Evolutionary conservation across 1,139 yeast species (phyloP).

Genomic region (Candida pseudoviswanathii): DNA sequence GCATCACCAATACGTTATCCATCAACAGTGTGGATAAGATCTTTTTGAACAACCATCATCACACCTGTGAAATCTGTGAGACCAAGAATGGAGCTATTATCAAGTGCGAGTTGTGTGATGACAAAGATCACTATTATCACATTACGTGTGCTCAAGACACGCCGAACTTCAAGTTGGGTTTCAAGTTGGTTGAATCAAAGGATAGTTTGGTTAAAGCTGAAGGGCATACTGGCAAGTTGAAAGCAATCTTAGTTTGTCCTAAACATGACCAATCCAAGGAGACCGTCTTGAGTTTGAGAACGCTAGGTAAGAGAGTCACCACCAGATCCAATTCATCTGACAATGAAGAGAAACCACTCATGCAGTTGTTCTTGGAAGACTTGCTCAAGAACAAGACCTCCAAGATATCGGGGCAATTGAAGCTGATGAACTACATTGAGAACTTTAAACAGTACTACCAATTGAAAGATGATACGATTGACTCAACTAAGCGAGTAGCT

Average conservation of each 20-base stretch:
- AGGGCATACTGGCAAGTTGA: slow-evolving; percentile 37
- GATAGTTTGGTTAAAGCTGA: slow-evolving; percentile 27
- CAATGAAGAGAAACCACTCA: slow-evolving; percentile 31
- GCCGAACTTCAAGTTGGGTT: slow-evolving; percentile 47
- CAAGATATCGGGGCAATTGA: slow-evolving; percentile 7
- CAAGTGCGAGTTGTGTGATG: slow-evolving; percentile 31
- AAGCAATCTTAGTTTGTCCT: slow-evolving; percentile 47
- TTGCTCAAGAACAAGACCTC: slow-evolving; percentile 19
- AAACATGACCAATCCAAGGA: slow-evolving; percentile 29
- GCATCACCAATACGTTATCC: slow-evolving; percentile 19
- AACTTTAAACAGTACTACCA: slow-evolving; percentile 18
- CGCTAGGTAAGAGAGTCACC: slow-evolving; percentile 37
- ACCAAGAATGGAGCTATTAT: slow-evolving; percentile 33
- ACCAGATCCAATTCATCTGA: slow-evolving; percentile 22
- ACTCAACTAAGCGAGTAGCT: neutral
- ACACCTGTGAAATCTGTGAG: slow-evolving; percentile 32
- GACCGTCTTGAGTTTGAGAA: slow-evolving; percentile 22
- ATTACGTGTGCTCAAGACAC: slow-evolving; percentile 68
- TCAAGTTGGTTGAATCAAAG: slow-evolving; percentile 30
- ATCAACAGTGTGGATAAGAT: slow-evolving; percentile 35
- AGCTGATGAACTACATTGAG: slow-evolving; percentile 32
- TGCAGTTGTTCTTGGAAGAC: slow-evolving; percentile 48
- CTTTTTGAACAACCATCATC: slow-evolving; percentile 25
- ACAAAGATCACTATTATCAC: slow-evolving; percentile 40
- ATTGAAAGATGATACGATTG: neutral